Evolutionary conservation across 1,284 basidiomycete species (phyloP).

Genomic region (Leccinum subatratum): DNA sequence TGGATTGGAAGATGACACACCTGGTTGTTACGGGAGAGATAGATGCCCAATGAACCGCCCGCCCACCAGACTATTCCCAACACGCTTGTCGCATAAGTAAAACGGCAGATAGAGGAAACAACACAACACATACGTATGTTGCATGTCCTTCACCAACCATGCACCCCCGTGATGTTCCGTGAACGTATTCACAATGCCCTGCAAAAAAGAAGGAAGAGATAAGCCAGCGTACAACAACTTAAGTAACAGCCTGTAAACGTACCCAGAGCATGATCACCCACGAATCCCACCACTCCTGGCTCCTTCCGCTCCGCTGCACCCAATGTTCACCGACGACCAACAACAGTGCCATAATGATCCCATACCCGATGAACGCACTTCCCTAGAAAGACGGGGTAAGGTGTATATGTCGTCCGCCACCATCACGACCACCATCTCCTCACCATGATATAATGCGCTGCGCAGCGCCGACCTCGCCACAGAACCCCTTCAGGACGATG

Average conservation of each 20-base stretch:
- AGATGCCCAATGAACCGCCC: conserved; percentile 85
- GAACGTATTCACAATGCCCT: conserved; percentile 78
- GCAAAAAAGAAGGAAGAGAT: conserved; percentile 1
- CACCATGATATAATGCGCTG: conserved; percentile 88
- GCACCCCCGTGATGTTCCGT: conserved; percentile 79
- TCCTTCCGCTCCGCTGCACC: conserved; percentile 66
- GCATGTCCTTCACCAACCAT: conserved; percentile 93
- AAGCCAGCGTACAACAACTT: not conserved
- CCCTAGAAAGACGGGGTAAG: conserved; percentile 36
- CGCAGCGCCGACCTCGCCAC: conserved; percentile 66
- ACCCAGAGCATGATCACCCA: conserved; percentile 89
- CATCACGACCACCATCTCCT: conserved; percentile 10
- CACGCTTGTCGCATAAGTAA: conserved; percentile 30
- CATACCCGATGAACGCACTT: conserved; percentile 86
- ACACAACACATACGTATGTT: conserved; percentile 68
- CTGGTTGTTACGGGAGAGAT: conserved; percentile 78
- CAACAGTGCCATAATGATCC: conserved; percentile 77
- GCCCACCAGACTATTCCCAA: conserved; percentile 69
- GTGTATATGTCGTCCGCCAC: not conserved
- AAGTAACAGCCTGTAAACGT: conserved; percentile 26
- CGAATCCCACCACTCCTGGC: conserved; percentile 90
- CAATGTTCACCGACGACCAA: conserved; percentile 80
- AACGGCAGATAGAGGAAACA: not conserved
- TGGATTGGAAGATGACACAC: conserved; percentile 28
- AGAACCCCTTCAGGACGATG: conserved; percentile 63